These are phyloP conservation scores for Chenopodium album DNA, from an alignment of 148 eudicot genomes.

Conservation along the genomic window DNA sequence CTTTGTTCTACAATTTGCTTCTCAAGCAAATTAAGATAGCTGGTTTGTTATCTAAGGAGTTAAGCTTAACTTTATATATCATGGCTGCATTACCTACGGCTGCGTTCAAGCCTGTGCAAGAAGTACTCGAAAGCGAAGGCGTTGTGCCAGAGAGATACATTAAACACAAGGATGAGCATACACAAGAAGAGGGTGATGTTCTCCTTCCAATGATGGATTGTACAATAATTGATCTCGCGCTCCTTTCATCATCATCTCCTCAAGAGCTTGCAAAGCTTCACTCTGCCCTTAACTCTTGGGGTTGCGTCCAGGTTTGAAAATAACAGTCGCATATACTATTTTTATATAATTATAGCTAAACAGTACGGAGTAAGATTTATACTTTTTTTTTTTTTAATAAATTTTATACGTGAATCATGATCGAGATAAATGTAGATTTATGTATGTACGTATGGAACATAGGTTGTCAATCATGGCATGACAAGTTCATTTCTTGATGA, in stretches of 20 bases:
- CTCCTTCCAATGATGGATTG: constrained; percentile 10
- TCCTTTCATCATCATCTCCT: constrained; percentile 7
- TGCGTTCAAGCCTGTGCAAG: constrained; percentile 8
- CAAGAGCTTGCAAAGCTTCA: constrained; percentile 41
- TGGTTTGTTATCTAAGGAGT: not conserved
- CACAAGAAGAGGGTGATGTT: not conserved
- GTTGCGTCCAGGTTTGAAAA: constrained; percentile 18
- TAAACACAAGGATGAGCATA: not conserved
- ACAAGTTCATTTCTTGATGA: constrained; percentile 36
- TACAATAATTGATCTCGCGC: not conserved
- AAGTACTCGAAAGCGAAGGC: not conserved
- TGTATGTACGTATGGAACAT: not conserved
- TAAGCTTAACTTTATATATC: not conserved
- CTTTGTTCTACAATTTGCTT: not conserved
- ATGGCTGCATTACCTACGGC: not conserved
- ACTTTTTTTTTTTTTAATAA: no score
- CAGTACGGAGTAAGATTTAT: no score
- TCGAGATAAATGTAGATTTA: no score
- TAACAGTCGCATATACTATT: no score
- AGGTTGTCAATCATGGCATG: constrained; percentile 45
- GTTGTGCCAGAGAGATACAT: constrained; percentile 1
- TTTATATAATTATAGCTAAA: no score
- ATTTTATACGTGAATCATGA: no score
- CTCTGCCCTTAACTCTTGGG: constrained; percentile 46
- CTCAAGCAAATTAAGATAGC: no score